Percentiles rank a stretch among this genome's conserved stretches.
Evolutionary conservation across 139 green algal species (phyloP).

Genomic region (Tetraselmis chui): DNA sequence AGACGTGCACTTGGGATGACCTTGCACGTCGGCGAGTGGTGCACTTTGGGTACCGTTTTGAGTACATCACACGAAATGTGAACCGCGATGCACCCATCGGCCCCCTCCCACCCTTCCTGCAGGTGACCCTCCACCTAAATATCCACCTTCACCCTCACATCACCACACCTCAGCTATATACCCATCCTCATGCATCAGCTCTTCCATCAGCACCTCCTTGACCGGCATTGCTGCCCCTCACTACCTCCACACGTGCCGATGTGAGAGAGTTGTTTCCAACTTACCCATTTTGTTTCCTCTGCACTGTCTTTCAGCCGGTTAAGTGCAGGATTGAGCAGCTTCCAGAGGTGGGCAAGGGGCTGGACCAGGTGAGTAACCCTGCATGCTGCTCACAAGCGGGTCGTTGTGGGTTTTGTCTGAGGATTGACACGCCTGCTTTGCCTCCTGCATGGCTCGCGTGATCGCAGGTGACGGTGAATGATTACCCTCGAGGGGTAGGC

Average conservation of each 20-base stretch:
- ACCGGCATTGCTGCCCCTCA: neutral
- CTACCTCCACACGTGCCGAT: neutral
- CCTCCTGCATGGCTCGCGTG: too few relatives aligned
- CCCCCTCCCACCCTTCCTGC: neutral
- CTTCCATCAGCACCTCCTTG: neutral
- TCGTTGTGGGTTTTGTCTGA: neutral
- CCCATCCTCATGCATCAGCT: neutral
- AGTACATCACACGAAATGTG: conserved; percentile 37
- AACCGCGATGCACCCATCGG: conserved; percentile 1
- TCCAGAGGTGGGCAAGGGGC: neutral
- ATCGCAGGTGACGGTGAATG: conserved; percentile 85
- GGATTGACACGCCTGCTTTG: too few relatives aligned
- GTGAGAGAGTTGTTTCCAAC: neutral
- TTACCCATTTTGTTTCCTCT: too few relatives aligned
- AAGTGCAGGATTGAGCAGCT: neutral
- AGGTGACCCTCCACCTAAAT: neutral
- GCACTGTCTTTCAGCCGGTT: neutral
- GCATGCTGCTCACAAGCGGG: neutral
- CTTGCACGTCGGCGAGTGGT: conserved; percentile 75
- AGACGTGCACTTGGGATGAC: conserved; percentile 39
- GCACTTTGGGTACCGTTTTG: conserved; percentile 80
- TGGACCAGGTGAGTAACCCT: conserved; percentile 26
- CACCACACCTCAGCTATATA: neutral
- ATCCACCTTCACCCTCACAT: neutral
- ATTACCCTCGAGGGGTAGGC: conserved; percentile 86